phyloP scores from a whole-genome alignment of 805 yeast species.

The Pichia membranifaciens region DNA sequence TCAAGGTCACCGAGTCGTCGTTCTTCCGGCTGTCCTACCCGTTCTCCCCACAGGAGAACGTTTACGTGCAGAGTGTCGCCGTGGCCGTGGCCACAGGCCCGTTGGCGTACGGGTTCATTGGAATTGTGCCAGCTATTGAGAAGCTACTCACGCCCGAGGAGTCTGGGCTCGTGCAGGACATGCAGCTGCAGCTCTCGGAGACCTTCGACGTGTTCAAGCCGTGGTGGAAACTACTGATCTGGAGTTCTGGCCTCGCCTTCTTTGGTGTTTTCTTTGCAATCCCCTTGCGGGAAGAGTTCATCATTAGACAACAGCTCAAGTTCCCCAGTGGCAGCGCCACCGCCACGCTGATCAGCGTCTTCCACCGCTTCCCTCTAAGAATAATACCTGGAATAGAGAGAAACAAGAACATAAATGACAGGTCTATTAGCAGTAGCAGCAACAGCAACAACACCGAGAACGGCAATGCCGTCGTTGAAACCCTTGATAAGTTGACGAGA shows the following conservation, averaged over 20 bases:
- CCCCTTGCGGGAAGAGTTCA: constrained; percentile 79
- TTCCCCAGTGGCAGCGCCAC: constrained; percentile 97
- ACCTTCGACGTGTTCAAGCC: constrained; percentile 29
- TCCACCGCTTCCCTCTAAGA: constrained; percentile 54
- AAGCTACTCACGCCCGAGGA: constrained; percentile 76
- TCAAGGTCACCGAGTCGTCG: constrained; percentile 46
- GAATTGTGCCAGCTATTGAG: constrained; percentile 93
- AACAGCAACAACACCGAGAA: not conserved
- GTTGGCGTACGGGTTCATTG: constrained; percentile 88
- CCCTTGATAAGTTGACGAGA: not conserved
- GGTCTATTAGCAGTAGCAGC: not conserved
- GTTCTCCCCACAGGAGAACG: constrained; percentile 89
- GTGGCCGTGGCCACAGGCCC: constrained; percentile 99
- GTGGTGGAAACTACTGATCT: constrained; percentile 53
- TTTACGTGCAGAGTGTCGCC: constrained; percentile 83
- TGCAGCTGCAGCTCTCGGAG: not conserved
- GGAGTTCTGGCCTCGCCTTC: constrained; percentile 85
- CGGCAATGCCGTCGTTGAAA: not conserved
- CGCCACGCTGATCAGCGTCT: constrained; percentile 83
- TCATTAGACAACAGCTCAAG: constrained; percentile 78
- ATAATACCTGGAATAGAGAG: not conserved
- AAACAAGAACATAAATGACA: not conserved
- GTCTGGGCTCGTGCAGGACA: constrained; percentile 48
- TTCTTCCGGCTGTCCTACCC: constrained; percentile 31
- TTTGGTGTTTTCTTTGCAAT: constrained; percentile 96